Percentiles rank a stretch among this genome's conserved stretches.
Conservation (phyloP, 768 basidiomycete genomes). For the Terana coerulea region DNA sequence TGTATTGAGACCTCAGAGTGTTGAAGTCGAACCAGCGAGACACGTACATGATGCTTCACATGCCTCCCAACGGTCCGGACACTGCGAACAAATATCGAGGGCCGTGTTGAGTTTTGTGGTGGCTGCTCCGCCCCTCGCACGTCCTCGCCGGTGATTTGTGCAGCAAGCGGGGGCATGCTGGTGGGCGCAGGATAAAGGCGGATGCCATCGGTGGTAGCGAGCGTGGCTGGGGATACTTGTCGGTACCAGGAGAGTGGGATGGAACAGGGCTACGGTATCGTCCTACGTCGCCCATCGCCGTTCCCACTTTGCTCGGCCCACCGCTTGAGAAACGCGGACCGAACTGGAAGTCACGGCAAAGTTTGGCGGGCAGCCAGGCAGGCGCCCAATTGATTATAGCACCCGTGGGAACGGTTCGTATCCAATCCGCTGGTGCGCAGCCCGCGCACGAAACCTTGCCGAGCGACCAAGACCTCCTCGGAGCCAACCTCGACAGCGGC, state of each 20-base stretch:
- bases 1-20: background rate
- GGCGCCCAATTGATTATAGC: constrained; percentile 14
- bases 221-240: constrained; percentile 19
- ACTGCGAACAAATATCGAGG: background rate
- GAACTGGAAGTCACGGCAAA: constrained; percentile 3
- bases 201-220: constrained; percentile 5
- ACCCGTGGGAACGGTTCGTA: constrained; percentile 14
- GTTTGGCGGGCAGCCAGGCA: constrained; percentile 8
- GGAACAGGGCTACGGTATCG: constrained; percentile 23
- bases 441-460: background rate
- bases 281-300: constrained; percentile 10
- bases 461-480: background rate
- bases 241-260: constrained; percentile 22
- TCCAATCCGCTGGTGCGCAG: background rate
- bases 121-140: constrained; percentile 4
- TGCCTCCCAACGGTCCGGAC: constrained; percentile 8
- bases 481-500: background rate
- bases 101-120: background rate
- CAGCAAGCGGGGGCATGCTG: constrained; percentile 18
- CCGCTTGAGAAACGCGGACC: constrained; percentile 6
- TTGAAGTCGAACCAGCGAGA: background rate
- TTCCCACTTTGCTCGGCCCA: constrained; percentile 17
- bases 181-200: constrained; percentile 13
- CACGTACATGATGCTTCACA: constrained; percentile 18
- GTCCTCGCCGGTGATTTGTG: background rate